These are phyloP conservation scores for Talaromyces funiculosus DNA, from an alignment of 2,329 filamentous ascomycete genomes.

Conservation along the genomic window DNA sequence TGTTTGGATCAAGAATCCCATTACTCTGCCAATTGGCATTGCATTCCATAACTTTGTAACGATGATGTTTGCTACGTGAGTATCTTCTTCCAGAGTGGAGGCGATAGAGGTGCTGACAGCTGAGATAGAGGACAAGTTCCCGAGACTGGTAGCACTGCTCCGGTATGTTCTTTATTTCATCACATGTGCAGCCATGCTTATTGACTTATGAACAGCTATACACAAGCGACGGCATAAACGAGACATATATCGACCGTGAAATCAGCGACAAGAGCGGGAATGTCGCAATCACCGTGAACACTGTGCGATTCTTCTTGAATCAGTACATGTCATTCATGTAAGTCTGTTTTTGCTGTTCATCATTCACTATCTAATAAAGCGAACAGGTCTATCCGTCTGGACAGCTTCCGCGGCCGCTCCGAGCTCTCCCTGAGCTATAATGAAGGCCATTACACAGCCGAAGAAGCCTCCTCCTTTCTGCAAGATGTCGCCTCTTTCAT, in stretches of 20 bases:
- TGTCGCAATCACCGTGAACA: background rate
- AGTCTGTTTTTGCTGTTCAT: background rate
- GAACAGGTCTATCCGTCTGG: conserved; percentile 9
- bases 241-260: conserved; percentile 8
- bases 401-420: conserved; percentile 8
- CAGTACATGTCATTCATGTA: conserved; percentile 12
- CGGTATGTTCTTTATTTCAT: background rate
- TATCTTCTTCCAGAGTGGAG: background rate
- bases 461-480: conserved; percentile 4
- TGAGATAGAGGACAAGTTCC: background rate
- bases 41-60: background rate
- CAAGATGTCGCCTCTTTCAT: background rate
- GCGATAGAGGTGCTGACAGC: background rate
- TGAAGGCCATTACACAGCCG: conserved; percentile 1
- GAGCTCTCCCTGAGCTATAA: conserved; percentile 10
- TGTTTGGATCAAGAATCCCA: background rate
- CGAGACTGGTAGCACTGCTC: background rate
- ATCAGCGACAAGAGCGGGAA: conserved; percentile 6
- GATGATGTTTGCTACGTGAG: background rate
- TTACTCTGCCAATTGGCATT: background rate
- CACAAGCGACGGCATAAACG: conserved; percentile 11
- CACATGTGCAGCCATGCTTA: background rate
- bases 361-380: background rate
- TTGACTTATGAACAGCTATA: conserved; percentile 3
- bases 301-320: conserved; percentile 6